Conservation (phyloP, 106 monocot species). For the Ottelia alismoides region DNA sequence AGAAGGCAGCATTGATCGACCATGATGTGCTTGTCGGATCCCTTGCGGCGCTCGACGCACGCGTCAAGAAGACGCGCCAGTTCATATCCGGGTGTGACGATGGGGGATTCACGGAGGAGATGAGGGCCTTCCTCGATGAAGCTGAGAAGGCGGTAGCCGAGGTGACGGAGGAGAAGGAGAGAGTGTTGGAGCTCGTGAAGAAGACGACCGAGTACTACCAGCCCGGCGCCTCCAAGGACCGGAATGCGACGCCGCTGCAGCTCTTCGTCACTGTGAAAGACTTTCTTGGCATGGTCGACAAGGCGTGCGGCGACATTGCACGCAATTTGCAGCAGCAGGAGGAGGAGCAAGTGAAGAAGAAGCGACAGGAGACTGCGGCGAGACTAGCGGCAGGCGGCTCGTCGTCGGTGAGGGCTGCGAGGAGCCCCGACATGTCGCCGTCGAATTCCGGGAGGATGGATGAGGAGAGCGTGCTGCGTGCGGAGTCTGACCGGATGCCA, state of each 20-base stretch:
- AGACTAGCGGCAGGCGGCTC: neutral
- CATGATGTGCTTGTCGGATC: neutral
- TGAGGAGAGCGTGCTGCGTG: too few species aligned
- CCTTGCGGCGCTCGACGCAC: neutral
- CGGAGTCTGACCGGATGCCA: too few species aligned
- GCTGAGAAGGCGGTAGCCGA: constrained; percentile 2
- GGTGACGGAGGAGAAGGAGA: constrained; percentile 3
- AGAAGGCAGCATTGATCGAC: constrained; percentile 14
- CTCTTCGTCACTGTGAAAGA: constrained; percentile 12
- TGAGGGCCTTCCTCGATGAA: constrained; percentile 4
- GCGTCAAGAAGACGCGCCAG: neutral
- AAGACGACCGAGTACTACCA: constrained; percentile 13
- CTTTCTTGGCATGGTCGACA: constrained; percentile 11
- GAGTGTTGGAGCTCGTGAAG: constrained; percentile 11
- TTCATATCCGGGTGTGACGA: neutral
- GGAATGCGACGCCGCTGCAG: constrained; percentile 7
- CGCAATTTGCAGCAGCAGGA: constrained; percentile 4
- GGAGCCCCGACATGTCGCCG: too few species aligned
- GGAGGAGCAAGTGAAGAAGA: neutral
- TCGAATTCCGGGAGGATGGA: too few species aligned
- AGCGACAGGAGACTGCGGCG: too few species aligned
- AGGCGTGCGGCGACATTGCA: constrained; percentile 8
- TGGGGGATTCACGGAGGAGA: constrained; percentile 8
- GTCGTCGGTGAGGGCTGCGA: neutral
- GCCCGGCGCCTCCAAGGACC: constrained; percentile 5